These are phyloP conservation scores for Aspergillus carbonarius DNA, from an alignment of 2,329 filamentous ascomycete species.

Conservation along the genomic window DNA sequence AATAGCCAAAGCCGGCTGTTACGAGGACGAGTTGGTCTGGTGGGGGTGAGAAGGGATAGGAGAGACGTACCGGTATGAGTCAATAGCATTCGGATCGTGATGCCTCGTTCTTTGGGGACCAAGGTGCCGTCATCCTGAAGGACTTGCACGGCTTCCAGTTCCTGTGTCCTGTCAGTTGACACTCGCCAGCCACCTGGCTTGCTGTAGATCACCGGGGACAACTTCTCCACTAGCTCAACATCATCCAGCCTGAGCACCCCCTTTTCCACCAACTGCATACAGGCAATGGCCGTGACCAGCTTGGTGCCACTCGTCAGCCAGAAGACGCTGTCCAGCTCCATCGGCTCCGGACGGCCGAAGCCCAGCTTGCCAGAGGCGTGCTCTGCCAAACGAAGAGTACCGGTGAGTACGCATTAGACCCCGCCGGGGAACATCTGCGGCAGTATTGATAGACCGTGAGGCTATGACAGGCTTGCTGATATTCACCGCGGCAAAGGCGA, in stretches of 20 bases:
- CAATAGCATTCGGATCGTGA: constrained; percentile 60
- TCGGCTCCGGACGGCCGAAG: constrained; percentile 41
- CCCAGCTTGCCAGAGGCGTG: neutral
- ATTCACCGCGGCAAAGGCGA: too few relatives aligned
- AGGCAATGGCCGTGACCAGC: constrained; percentile 45
- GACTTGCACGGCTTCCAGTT: constrained; percentile 45
- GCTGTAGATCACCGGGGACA: constrained; percentile 29
- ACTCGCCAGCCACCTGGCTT: too few relatives aligned
- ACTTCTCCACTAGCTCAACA: constrained; percentile 36
- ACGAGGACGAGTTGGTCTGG: constrained; percentile 14
- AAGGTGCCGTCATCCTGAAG: constrained; percentile 36
- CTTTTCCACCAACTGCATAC: constrained; percentile 50
- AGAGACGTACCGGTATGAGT: constrained; percentile 43
- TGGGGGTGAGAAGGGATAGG: neutral
- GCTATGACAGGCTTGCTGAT: too few relatives aligned
- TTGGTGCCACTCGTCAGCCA: constrained; percentile 58
- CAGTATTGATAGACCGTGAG: too few relatives aligned
- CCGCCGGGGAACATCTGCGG: too few relatives aligned
- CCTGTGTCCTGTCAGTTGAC: constrained; percentile 11
- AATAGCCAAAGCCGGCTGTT: constrained; percentile 58
- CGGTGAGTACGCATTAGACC: too few relatives aligned
- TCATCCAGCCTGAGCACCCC: constrained; percentile 45
- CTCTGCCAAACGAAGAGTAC: too few relatives aligned
- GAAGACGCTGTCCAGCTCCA: constrained; percentile 62
- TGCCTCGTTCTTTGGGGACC: constrained; percentile 47